Base-by-base conservation (phyloP, 129 eudicot genomes). In the Erigeron canadensis region DNA sequence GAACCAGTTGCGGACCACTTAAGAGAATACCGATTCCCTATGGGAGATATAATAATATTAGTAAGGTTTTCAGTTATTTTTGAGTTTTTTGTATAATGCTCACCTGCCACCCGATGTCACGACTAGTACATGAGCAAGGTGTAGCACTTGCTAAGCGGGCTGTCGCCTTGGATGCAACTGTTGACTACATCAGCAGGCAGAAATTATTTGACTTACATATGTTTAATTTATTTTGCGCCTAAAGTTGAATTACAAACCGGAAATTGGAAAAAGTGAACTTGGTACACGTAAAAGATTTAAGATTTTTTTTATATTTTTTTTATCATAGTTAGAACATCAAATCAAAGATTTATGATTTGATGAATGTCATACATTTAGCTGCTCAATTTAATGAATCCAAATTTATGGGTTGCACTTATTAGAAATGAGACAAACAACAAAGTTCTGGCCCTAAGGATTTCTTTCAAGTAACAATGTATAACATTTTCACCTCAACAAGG, bases 61-160 rank as follows among this genome's bases (percentile, higher is more conserved):
- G 51, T 21, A 63, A n/a, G 46, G 42, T 22, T 71, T 16, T 57
- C n/a, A 13, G 50, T 72, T 78, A 21, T 17, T 2, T 8, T 15
- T 2, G 44, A 13, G 22, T 5, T 13, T 59, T 47, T 58, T 17
- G 10, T 6, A 37, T 74, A 42, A 68, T 12, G 48, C 87, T 51
- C 53, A 92, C 98, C 98, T 95, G 99, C 99, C 99, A 95, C 60
- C 99, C 99, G 13, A 95, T 95, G 57, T 97, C 99, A n/a, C 99
- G 99, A 69, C 99, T 95, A 95, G 97, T 76, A 95, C 97, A 81
- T 95, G 99, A 73, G 97, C 96, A 5, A 0, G 99, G 99, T 16
- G 99, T 95, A 19, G 99, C 99, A 65, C 99, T 95, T 48, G 99
- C 99, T 56, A 95, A 63, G 62, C 99, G 99, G 81, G 99, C 87